These are phyloP conservation scores for Auriculariales sp. DNA, from an alignment of 768 basidiomycete species.

Conservation along the genomic window DNA sequence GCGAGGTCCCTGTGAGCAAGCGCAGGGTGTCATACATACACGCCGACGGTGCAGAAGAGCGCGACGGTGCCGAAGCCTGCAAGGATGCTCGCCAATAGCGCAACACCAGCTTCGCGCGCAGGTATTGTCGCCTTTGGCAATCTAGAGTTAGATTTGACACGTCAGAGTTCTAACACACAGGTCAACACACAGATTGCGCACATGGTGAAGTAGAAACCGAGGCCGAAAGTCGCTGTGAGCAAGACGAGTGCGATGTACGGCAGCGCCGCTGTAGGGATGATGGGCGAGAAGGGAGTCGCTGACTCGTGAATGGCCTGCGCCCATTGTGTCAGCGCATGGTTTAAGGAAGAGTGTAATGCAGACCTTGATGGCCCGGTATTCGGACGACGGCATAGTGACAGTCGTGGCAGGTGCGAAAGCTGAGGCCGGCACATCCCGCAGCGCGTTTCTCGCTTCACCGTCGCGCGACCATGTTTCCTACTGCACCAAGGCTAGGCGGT, in stretches of 20 bases:
- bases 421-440: too few species aligned
- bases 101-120: slow-evolving; percentile 53
- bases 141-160: too few species aligned
- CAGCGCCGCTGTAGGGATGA: slow-evolving; percentile 49
- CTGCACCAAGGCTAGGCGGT: slow-evolving; percentile 34
- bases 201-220: slow-evolving; percentile 83
- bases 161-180: too few species aligned
- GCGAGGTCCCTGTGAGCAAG: too few species aligned
- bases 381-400: not conserved
- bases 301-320: slow-evolving; percentile 45
- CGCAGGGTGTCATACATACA: too few species aligned
- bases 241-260: slow-evolving; percentile 64
- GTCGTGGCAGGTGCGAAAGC: too few species aligned
- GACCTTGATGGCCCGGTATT: not conserved
- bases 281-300: slow-evolving; percentile 57
- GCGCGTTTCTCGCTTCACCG: slow-evolving; percentile 37
- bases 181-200: slow-evolving; percentile 14
- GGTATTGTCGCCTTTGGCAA: slow-evolving; percentile 61
- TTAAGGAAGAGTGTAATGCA: not conserved
- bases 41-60: slow-evolving; percentile 74
- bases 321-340: not conserved
- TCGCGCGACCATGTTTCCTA: slow-evolving; percentile 72
- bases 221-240: slow-evolving; percentile 60
- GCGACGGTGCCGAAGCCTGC: slow-evolving; percentile 84
- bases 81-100: slow-evolving; percentile 56